Evolutionary conservation across 371 early-diverging fungal genomes (phyloP), one percentile per base, ranked within the genome.

Genomic region (Syncephalastrum sp.): DNA sequence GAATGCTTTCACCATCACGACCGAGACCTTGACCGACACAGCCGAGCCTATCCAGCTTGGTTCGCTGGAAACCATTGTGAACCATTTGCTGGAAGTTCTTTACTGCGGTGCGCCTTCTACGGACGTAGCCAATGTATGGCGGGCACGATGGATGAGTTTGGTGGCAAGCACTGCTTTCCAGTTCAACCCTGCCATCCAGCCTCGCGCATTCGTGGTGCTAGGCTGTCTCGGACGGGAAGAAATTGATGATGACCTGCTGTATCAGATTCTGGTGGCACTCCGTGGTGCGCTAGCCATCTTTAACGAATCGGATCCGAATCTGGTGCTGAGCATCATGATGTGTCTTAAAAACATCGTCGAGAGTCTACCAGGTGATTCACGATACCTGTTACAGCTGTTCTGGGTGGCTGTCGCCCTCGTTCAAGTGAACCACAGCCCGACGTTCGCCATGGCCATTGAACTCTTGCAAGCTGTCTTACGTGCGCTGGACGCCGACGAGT

Each of bases 151-250:
- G 94, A 91, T 95, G 83, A 85, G 92, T 45, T 71, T 97, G 55
- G 89, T 94, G 4, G 87, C 95, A 0, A 89, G 91, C 47, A 91
- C 91, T 17, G 93, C 96, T 0, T 97, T 97, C 85, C 92, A 93
- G 60, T 90, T 89, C 71, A 94, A 95, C 63, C 94, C 91, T 8
- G 92, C 93, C 0, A 83, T 95, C 33, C 97, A 97, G 68, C 96
- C 96, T 0, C 87, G 96, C 21, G 91, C 96, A 0, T 97, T 96
- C 76, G 90, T 95, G 15, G 86, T 91, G 5, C 77, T 97, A 19
- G 97, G 96, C 8, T 89, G 89, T 49, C 77, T 97, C 24, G 91
- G 94, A 0, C 84, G 89, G 19, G 88, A 90, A 63, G 94, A 92
- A 60, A 89, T 91, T 2, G 93, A 93, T 56, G 92, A 94, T 59